Base-by-base conservation (phyloP, 2,329 filamentous ascomycete genomes). In the Cytospora paraplurivora region DNA sequence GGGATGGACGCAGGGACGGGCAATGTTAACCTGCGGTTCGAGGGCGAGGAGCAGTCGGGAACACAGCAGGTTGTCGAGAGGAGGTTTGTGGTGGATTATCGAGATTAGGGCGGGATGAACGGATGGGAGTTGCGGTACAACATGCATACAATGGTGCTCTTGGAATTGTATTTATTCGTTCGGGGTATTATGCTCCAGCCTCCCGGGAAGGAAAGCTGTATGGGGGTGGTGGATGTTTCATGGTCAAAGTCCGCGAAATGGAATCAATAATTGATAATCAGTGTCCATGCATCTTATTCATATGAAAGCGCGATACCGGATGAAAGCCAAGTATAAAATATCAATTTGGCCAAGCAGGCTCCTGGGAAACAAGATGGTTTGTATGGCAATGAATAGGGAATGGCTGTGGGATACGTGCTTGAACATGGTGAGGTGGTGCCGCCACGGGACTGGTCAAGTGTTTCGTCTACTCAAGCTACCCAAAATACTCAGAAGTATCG, bases 1-100 rank as follows among this genome's bases (percentile, higher is more conserved):
- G 88, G 88, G 41, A 88, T 85, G 80, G 79, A 88, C 62, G 78
- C 78, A 3, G 63, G 47, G 73, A 80, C 66, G 71, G 71, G 81
- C 49, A 83, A 81, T 65, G 86, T 89, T 50, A 84, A 84, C 62
- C 78, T 94, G 67, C 87, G 91, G 67, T 94, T 94, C 70, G 91
- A 94, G 72, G 90, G 90, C 15, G 90, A 93, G 70, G 89, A 92
- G 72, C 89, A 89, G 70, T 84, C 81, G 67, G 88, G 87, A 69
- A 91, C 87, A 67, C 84, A 91, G 73, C 90, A 91, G 75, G 85
- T 90, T 68, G 90, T 94, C 32, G 89, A 91, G 69, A 80, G 89
- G 64, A 83, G 91, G 56, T 91, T 90, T 72, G 91, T 94, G 10
- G 82, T 94, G 57, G 91, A 94, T 71, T 90, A 91, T 69, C 79